phyloP scores from a whole-genome alignment of 2,329 filamentous ascomycete genomes.

The Arachnomyces sp. region DNA sequence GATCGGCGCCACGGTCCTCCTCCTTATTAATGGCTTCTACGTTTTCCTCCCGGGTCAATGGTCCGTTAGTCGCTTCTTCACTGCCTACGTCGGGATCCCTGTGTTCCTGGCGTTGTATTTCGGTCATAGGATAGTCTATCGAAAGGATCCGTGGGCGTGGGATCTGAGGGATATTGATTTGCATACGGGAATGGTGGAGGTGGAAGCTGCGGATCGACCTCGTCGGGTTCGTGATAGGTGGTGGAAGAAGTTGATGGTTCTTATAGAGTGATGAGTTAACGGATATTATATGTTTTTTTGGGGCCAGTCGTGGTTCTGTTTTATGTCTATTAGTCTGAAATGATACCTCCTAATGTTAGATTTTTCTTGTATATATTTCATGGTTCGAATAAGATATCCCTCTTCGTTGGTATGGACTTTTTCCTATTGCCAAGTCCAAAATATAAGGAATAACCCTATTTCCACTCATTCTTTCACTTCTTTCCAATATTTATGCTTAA shows the following conservation, averaged over 20 bases:
- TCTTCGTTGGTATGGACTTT: no score
- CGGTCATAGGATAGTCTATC: slow-evolving; percentile 42
- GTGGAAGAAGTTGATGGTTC: slow-evolving; percentile 23
- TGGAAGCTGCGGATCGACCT: slow-evolving; percentile 39
- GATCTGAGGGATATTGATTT: slow-evolving; percentile 46
- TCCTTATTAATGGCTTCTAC: slow-evolving; percentile 67
- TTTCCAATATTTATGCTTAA: no score
- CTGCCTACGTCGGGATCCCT: slow-evolving; percentile 59
- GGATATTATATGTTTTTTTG: no score
- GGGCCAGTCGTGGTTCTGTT: no score
- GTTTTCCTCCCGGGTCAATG: slow-evolving; percentile 63
- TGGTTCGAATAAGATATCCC: no score
- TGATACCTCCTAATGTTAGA: neutral
- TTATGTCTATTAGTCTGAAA: neutral
- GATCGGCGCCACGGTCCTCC: slow-evolving; percentile 49
- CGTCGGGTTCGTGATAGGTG: slow-evolving; percentile 24
- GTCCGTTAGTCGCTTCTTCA: slow-evolving; percentile 56
- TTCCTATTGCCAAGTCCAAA: no score
- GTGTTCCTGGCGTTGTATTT: slow-evolving; percentile 52
- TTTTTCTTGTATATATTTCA: slow-evolving; percentile 1
- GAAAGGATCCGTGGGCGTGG: slow-evolving; percentile 46
- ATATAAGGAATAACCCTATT: no score
- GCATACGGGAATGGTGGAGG: slow-evolving; percentile 46
- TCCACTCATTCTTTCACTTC: no score
- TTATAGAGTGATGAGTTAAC: slow-evolving; percentile 22